Base-by-base conservation (phyloP, 352 stramenopile genomes). In the Achlya hypogyna region DNA sequence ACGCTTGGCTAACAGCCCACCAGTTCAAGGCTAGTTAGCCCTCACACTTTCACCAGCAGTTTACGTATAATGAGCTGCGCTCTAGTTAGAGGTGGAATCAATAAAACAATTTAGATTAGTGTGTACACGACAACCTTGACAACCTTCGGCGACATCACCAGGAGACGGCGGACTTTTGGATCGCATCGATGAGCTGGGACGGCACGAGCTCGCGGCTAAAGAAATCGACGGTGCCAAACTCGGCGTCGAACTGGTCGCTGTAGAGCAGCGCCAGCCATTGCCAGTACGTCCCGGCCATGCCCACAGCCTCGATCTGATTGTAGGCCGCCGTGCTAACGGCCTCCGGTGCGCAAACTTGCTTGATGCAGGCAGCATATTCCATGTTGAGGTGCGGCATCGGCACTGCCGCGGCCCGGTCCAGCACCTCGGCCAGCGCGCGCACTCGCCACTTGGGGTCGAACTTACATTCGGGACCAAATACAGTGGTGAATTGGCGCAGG, bases 181-280 rank as follows among this genome's bases (percentile, higher is more conserved):
- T 78, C 4, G 73, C 75, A 28, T 74, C 70, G 31, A 81, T 77
- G 40, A 84, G 72, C 73, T 81, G 76, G 38, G 71, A 52, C 2
- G 76, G 76, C 38, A 84, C 51, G 63, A 84, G 45, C 51, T 84
- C 75, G 27, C 70, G 74, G 28, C 67, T 78, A 40, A 79, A 81
- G 64, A 84, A 81, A 9, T 73, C 71, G 1, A 81, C 59, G 1
- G 71, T 75, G 34, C 76, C 75, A 35, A 84, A 84, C 62, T 79
- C 76, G 23, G 78, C 70, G 59, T 72, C 70, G 51, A 78, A 59
- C 64, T 84, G 74, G 27, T 64, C 62, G 45, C 73, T 71, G 66
- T 75, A 77, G 32, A 84, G 65, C 53, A 70, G 70, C n/a, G 73
- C 70, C 32, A 81, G 65, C 73, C 75, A 84, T 45, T 77, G 56